Evolutionary conservation across 139 green algal genomes (phyloP), one percentile per base, ranked within the genome.

Genomic region (Microglena sp.): DNA sequence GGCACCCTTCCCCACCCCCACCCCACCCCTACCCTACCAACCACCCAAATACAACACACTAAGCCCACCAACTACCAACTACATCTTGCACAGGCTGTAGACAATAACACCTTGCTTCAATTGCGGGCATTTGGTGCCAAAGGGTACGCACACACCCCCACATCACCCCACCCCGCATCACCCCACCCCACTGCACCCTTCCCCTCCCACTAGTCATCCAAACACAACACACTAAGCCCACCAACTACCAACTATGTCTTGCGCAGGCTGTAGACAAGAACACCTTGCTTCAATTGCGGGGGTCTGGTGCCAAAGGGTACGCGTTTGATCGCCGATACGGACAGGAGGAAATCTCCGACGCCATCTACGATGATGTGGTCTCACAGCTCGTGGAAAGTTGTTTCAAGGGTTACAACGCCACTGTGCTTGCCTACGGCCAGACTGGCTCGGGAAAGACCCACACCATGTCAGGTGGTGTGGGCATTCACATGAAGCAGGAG

Each of bases 371-470:
- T 5, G 75, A 84, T 44, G 72, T 62, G 45, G 67, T 89, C 1
- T 46, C 36, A 0, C 33, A 66, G 54, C 64, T 85, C 28, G 80
- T 89, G 53, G 81, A 85, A 55, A 80, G 77, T 8, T 64, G 79
- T 7, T 84, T 87, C 67, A 84, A 84, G 77, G 84, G 84, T 3
- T 91, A 87, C 69, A 91, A 89, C 61, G 82, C 71, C 3, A 88
- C 84, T 15, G 81, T 89, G 33, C 61, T 91, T 15, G 84, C 84
- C 2, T 91, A 89, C 33, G 84, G 84, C 28, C 84, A 91, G 62
- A 91, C 84, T 8, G 84, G 84, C 5, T 80, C 69, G 3, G 84
- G 84, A 8, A 91, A 91, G 64, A 91, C 84, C 0, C 78, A 87
- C 57, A 91, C 84, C 0, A 91, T 91, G 84, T 77, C 75, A 6